These are phyloP conservation scores for Ustilago trichophora DNA, from an alignment of 1,284 basidiomycete genomes.

Conservation along the genomic window DNA sequence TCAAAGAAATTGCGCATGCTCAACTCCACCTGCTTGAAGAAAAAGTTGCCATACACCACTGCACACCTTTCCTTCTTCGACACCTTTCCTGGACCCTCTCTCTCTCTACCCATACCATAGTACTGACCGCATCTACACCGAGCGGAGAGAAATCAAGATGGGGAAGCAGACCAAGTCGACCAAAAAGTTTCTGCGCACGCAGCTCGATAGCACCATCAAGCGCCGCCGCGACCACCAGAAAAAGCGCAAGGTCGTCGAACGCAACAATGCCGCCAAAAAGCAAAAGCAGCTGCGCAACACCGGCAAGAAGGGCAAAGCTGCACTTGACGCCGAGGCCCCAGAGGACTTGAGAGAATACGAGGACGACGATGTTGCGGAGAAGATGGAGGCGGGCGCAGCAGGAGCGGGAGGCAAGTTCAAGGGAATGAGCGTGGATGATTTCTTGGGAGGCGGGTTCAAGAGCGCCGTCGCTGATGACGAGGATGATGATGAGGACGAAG, in stretches of 20 bases:
- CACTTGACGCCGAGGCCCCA: conserved; percentile 10
- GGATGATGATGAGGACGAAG: conserved; percentile 42
- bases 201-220: conserved; percentile 61
- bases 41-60: neutral
- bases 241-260: conserved; percentile 55
- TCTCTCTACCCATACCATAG: neutral
- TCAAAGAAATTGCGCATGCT: neutral
- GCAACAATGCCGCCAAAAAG: conserved; percentile 39
- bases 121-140: too few species aligned
- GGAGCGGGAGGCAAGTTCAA: conserved; percentile 20
- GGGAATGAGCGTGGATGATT: conserved; percentile 63
- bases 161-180: conserved; percentile 61
- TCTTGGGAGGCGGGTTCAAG: conserved; percentile 63
- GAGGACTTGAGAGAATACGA: conserved; percentile 41
- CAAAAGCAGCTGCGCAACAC: conserved; percentile 41
- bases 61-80: neutral
- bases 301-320: conserved; percentile 29
- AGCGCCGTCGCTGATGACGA: conserved; percentile 44
- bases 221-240: conserved; percentile 57
- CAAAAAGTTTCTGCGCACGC: conserved; percentile 61
- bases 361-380: conserved; percentile 27
- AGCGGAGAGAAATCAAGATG: conserved; percentile 35
- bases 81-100: neutral
- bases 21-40: conserved; percentile 5
- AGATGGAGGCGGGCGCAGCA: conserved; percentile 8